Evolutionary conservation across 768 basidiomycete genomes (phyloP).

Genomic region (Phaeolepiota aurea): DNA sequence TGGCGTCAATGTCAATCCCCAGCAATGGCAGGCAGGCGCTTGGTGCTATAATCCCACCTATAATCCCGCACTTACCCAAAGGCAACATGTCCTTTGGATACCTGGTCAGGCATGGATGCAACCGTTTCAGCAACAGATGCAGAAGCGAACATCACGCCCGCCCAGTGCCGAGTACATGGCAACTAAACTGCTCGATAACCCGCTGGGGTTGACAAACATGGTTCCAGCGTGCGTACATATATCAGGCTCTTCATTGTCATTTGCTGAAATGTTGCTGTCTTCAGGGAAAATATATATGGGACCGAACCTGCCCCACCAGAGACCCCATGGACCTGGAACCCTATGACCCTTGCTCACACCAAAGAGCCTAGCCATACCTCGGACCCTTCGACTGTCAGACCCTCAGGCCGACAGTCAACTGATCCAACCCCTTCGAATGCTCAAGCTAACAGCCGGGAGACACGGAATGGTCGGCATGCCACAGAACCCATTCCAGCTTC

Average conservation of each 20-base stretch:
- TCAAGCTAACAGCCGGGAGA: neutral
- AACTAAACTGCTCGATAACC: slow-evolving; percentile 49
- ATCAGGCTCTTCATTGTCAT: neutral
- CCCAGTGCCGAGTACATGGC: slow-evolving; percentile 62
- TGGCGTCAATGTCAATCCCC: slow-evolving; percentile 31
- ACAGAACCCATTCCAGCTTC: neutral
- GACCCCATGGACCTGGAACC: slow-evolving; percentile 73
- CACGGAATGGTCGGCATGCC: neutral
- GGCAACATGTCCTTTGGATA: slow-evolving; percentile 23
- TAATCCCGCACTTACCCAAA: slow-evolving; percentile 19
- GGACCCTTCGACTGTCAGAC: neutral
- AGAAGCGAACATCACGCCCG: slow-evolving; percentile 48
- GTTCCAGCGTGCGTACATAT: slow-evolving; percentile 57
- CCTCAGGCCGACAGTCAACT: slow-evolving; percentile 3
- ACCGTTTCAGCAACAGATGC: slow-evolving; percentile 12
- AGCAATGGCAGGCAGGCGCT: slow-evolving; percentile 43
- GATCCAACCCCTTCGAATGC: neutral
- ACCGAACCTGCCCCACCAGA: slow-evolving; percentile 20
- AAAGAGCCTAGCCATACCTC: neutral
- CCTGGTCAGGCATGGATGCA: slow-evolving; percentile 29
- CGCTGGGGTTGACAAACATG: slow-evolving; percentile 59
- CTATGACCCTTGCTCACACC: neutral
- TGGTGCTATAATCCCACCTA: slow-evolving; percentile 45
- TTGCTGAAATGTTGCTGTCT: neutral
- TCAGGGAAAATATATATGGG: slow-evolving; percentile 25